These are phyloP conservation scores for Acidiella bohemica DNA, from an alignment of 495 filamentous ascomycete genomes.

Conservation along the genomic window DNA sequence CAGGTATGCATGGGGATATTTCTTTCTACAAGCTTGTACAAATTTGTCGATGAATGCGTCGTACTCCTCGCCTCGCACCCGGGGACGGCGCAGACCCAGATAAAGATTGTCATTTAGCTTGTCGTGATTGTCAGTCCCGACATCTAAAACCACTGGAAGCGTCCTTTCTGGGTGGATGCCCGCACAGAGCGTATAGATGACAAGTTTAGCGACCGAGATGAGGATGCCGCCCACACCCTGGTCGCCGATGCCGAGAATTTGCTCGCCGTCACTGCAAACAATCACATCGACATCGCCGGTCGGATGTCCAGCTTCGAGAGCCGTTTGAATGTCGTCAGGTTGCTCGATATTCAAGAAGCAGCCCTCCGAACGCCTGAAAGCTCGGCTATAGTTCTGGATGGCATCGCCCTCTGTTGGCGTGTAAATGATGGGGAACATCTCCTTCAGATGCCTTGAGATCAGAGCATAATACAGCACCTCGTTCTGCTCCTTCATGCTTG, in stretches of 20 bases:
- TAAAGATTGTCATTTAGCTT: constrained; percentile 72
- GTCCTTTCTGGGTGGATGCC: constrained; percentile 72
- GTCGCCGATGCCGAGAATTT: constrained; percentile 81
- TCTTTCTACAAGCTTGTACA: constrained; percentile 48
- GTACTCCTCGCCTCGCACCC: constrained; percentile 59
- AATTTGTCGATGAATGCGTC: constrained; percentile 67
- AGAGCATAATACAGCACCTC: constrained; percentile 62
- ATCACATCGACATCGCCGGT: constrained; percentile 76
- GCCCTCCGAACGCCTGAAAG: constrained; percentile 66
- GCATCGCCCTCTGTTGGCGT: constrained; percentile 89
- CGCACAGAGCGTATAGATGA: constrained; percentile 69
- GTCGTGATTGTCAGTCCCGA: constrained; percentile 70
- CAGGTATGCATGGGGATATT: constrained; percentile 69
- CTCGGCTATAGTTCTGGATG: constrained; percentile 67
- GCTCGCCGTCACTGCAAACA: constrained; percentile 68
- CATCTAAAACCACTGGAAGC: constrained; percentile 74
- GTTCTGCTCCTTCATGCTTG: constrained; percentile 70
- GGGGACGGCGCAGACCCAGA: constrained; percentile 54
- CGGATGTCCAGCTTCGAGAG: constrained; percentile 52
- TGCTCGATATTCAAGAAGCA: constrained; percentile 54
- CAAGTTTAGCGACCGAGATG: constrained; percentile 73
- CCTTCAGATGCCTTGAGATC: constrained; percentile 53
- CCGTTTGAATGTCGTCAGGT: constrained; percentile 44
- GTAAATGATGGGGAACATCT: constrained; percentile 83
- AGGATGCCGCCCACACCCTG: constrained; percentile 82